phyloP scores from a whole-genome alignment of 83 land plant genomes.

The Larix sibirica region DNA sequence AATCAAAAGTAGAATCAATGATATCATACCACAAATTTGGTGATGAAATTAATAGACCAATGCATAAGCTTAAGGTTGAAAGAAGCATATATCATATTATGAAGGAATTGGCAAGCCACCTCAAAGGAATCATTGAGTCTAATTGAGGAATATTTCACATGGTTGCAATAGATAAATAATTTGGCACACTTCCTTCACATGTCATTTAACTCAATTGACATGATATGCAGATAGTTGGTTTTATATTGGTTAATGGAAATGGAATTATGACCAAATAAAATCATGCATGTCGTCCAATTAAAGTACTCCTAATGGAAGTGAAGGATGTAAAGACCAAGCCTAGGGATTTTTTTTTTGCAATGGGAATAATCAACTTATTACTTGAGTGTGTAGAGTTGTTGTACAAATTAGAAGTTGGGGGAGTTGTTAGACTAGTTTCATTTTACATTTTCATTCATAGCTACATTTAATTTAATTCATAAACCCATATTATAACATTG shows the following conservation, averaged over 20 bases:
- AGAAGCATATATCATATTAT: conserved; percentile 92
- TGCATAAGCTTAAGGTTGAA: conserved; percentile 68
- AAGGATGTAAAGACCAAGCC: conserved; percentile 68
- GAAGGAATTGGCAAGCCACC: conserved; percentile 94
- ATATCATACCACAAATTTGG: neutral
- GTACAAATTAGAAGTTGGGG: conserved; percentile 84
- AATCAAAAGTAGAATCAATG: conserved; percentile 13
- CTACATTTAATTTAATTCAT: no score
- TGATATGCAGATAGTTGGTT: conserved; percentile 93
- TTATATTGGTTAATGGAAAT: conserved; percentile 89
- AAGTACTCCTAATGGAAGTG: conserved; percentile 82
- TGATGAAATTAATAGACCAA: conserved; percentile 19
- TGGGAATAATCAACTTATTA: conserved; percentile 89
- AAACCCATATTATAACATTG: no score
- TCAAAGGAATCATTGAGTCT: conserved; percentile 83
- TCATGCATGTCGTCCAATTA: conserved; percentile 79
- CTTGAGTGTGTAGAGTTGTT: conserved; percentile 88
- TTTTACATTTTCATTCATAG: no score
- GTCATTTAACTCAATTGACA: conserved; percentile 91
- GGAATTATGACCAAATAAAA: conserved; percentile 92
- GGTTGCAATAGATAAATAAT: conserved; percentile 70
- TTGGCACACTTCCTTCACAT: conserved; percentile 69
- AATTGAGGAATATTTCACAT: conserved; percentile 90
- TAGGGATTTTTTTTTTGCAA: conserved; percentile 79
- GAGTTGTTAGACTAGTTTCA: conserved; percentile 9